Evolutionary conservation across 1,284 basidiomycete genomes (phyloP).

Genomic region (Phaffia rhodozyma): DNA sequence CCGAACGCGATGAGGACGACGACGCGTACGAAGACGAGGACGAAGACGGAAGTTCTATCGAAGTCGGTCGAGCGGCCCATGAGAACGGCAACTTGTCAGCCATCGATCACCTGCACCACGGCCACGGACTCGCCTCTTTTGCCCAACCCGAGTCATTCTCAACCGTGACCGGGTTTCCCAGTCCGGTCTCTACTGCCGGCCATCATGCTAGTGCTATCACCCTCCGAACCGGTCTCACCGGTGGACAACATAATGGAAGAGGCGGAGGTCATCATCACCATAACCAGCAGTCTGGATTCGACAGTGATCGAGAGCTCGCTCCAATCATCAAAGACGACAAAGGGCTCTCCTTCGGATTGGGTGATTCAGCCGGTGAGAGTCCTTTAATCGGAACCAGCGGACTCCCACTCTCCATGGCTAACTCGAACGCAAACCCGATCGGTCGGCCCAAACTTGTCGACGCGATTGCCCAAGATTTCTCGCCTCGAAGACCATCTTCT

Average conservation of each 20-base stretch:
- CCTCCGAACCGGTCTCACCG: slow-evolving; percentile 62
- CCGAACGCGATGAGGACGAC: background rate
- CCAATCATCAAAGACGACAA: slow-evolving; percentile 34
- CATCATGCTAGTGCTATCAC: slow-evolving; percentile 79
- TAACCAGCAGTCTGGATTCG: slow-evolving; percentile 26
- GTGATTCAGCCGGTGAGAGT: slow-evolving; percentile 16
- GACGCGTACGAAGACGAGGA: background rate
- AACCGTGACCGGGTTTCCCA: slow-evolving; percentile 20
- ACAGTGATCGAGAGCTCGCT: slow-evolving; percentile 52
- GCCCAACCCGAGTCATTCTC: background rate
- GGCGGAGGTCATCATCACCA: background rate
- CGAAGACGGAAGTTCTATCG: slow-evolving; percentile 19
- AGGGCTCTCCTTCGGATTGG: slow-evolving; percentile 19
- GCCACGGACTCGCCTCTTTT: background rate
- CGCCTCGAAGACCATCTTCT: slow-evolving; percentile 43
- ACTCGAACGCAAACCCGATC: background rate
- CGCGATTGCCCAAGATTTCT: slow-evolving; percentile 45
- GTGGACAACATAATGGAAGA: background rate
- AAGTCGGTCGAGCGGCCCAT: slow-evolving; percentile 20
- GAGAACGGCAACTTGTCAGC: slow-evolving; percentile 10
- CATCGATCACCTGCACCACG: background rate
- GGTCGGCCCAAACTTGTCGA: slow-evolving; percentile 52
- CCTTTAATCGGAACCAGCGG: slow-evolving; percentile 16
- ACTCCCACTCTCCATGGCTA: slow-evolving; percentile 13
- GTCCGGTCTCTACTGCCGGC: slow-evolving; percentile 58